phyloP scores from a whole-genome alignment of 306 rosid species.

The Ceratonia siliqua region DNA sequence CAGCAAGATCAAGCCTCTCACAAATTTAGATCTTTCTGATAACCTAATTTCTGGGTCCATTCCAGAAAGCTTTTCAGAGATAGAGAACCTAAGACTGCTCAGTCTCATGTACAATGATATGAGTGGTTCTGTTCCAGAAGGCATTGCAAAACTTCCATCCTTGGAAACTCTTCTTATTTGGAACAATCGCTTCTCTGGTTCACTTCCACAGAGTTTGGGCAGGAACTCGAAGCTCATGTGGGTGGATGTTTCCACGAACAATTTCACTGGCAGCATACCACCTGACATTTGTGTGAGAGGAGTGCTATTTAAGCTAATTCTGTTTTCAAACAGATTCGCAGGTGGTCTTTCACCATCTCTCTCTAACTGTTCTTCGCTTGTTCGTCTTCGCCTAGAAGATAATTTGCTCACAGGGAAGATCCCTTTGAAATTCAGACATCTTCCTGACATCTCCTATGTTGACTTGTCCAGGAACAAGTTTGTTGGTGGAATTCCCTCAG shows the following conservation, averaged over 20 bases:
- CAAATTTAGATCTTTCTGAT: slow-evolving; percentile 82
- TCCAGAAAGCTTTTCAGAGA: slow-evolving; percentile 70
- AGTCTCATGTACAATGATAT: slow-evolving; percentile 87
- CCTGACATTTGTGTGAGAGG: slow-evolving; percentile 63
- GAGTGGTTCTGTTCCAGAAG: slow-evolving; percentile 72
- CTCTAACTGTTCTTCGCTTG: slow-evolving; percentile 79
- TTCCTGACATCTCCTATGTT: slow-evolving; percentile 65
- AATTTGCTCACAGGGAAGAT: slow-evolving; percentile 75
- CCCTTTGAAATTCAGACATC: slow-evolving; percentile 60
- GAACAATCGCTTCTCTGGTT: slow-evolving; percentile 75
- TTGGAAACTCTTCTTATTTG: slow-evolving; percentile 85
- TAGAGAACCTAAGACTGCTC: slow-evolving; percentile 68
- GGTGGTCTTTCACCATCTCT: slow-evolving; percentile 69
- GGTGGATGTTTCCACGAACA: slow-evolving; percentile 87
- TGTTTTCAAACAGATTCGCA: slow-evolving; percentile 81
- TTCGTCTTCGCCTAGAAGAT: slow-evolving; percentile 89
- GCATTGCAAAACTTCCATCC: slow-evolving; percentile 72
- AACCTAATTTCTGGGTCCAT: slow-evolving; percentile 76
- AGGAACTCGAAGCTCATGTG: slow-evolving; percentile 75
- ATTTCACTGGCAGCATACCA: slow-evolving; percentile 70
- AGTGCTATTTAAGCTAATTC: slow-evolving; percentile 62
- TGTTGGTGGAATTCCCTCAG: slow-evolving; percentile 82
- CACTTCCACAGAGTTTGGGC: slow-evolving; percentile 74
- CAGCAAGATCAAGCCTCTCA: slow-evolving; percentile 52
- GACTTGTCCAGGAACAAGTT: slow-evolving; percentile 77